Evolutionary conservation across 2,329 filamentous ascomycete species (phyloP).

Genomic region (Nannizzia gypsea): DNA sequence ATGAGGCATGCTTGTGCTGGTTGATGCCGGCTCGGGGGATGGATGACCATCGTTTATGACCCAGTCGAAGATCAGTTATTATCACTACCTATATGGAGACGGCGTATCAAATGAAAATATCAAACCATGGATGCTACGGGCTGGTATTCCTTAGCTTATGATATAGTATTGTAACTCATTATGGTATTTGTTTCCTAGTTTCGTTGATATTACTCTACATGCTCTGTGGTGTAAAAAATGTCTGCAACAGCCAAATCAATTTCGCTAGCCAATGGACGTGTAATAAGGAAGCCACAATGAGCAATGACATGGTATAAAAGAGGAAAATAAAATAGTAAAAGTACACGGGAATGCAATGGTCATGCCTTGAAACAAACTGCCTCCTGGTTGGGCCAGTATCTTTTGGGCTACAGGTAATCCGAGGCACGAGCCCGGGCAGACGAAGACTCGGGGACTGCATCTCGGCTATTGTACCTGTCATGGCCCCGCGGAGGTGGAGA

Average conservation of each 20-base stretch:
- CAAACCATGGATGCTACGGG: background rate
- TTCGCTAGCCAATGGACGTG: background rate
- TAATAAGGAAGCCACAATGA: background rate
- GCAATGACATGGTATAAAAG: background rate
- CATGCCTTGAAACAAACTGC: background rate
- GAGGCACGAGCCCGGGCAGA: constrained; percentile 12
- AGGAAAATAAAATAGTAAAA: background rate
- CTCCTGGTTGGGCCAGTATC: background rate
- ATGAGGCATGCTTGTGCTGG: no score
- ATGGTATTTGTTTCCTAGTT: background rate
- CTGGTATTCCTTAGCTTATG: background rate
- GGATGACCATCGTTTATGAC: background rate
- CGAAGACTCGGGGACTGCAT: constrained; percentile 16
- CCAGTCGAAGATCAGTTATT: background rate
- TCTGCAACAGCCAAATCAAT: background rate
- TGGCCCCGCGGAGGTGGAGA: constrained; percentile 16
- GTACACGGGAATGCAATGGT: background rate
- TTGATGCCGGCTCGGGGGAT: no score
- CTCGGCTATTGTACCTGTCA: constrained; percentile 10
- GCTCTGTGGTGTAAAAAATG: background rate
- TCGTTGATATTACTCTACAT: background rate
- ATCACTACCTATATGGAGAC: no score
- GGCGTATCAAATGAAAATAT: no score
- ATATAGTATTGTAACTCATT: background rate
- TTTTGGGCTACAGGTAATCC: constrained; percentile 10